Evolutionary conservation across 257 asterid species (phyloP).

Genomic region (Capsicum rhomboideum): DNA sequence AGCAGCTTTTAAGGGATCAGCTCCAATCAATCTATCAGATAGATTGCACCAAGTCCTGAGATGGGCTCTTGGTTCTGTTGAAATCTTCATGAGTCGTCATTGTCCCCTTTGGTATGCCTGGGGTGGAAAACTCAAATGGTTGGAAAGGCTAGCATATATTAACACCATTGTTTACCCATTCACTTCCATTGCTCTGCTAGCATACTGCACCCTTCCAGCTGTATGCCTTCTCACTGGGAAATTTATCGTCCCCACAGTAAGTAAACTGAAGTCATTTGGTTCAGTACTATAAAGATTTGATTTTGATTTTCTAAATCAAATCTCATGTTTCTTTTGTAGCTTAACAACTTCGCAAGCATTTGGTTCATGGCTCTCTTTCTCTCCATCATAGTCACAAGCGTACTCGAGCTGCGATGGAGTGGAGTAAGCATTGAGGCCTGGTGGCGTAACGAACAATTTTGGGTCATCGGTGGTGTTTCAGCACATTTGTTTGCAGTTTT

Average conservation of each 20-base stretch:
- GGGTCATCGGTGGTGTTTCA: slow-evolving; percentile 86
- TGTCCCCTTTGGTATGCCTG: slow-evolving; percentile 88
- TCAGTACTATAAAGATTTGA: neutral
- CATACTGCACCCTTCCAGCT: slow-evolving; percentile 81
- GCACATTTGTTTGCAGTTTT: slow-evolving; percentile 81
- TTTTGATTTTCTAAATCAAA: neutral
- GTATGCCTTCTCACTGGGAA: slow-evolving; percentile 85
- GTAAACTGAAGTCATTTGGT: slow-evolving; percentile 11
- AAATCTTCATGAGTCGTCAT: slow-evolving; percentile 80
- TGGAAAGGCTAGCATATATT: slow-evolving; percentile 67
- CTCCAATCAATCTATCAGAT: slow-evolving; percentile 81
- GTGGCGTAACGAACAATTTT: slow-evolving; percentile 89
- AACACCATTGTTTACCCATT: slow-evolving; percentile 81
- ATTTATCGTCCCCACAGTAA: slow-evolving; percentile 77
- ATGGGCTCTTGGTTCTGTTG: slow-evolving; percentile 93
- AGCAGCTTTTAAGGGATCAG: slow-evolving; percentile 84
- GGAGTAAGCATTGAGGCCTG: slow-evolving; percentile 85
- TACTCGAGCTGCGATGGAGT: slow-evolving; percentile 83
- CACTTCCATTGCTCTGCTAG: slow-evolving; percentile 74
- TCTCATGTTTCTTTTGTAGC: slow-evolving; percentile 29
- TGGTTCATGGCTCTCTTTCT: slow-evolving; percentile 81
- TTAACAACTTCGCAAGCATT: slow-evolving; percentile 64
- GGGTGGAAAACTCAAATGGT: slow-evolving; percentile 70
- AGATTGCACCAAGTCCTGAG: slow-evolving; percentile 85
- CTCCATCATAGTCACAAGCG: slow-evolving; percentile 62